Evolutionary conservation across 805 yeast genomes (phyloP).

Genomic region (Hanseniaspora valbyensis): DNA sequence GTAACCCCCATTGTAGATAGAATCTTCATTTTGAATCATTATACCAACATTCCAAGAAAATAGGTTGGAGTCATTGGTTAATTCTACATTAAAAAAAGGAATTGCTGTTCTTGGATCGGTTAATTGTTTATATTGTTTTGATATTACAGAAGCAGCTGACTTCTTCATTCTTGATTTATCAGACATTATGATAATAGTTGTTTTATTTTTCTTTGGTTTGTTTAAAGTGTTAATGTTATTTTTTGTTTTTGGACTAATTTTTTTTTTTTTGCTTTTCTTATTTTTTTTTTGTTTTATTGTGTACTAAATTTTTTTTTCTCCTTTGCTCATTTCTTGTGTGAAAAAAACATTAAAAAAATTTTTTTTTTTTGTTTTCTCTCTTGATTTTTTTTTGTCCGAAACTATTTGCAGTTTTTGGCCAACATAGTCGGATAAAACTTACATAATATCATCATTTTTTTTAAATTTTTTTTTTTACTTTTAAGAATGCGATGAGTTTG

Average conservation of each 20-base stretch:
- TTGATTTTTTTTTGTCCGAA: too few species aligned
- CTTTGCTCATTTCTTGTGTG: too few species aligned
- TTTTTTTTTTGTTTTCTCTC: too few species aligned
- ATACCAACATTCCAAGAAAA: constrained; percentile 77
- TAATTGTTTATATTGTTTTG: constrained; percentile 88
- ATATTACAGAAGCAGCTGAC: constrained; percentile 70
- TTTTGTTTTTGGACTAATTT: not conserved
- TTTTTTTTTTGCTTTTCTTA: not conserved
- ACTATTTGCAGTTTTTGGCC: too few species aligned
- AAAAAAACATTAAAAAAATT: too few species aligned
- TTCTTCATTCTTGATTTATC: constrained; percentile 24
- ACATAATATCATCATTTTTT: too few species aligned
- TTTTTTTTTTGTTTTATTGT: not conserved
- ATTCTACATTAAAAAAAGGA: constrained; percentile 58
- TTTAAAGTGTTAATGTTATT: not conserved
- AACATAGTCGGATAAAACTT: too few species aligned
- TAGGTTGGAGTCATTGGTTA: constrained; percentile 48
- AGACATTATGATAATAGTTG: not conserved
- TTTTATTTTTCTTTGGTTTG: not conserved
- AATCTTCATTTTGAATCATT: constrained; percentile 80
- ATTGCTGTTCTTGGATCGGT: constrained; percentile 83
- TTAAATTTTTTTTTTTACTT: too few species aligned
- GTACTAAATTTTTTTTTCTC: too few species aligned
- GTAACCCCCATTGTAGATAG: constrained; percentile 88
- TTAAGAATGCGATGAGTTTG: too few species aligned